Evolutionary conservation across 164 flowering plant species (phyloP).

Genomic region (Houttuynia cordata): DNA sequence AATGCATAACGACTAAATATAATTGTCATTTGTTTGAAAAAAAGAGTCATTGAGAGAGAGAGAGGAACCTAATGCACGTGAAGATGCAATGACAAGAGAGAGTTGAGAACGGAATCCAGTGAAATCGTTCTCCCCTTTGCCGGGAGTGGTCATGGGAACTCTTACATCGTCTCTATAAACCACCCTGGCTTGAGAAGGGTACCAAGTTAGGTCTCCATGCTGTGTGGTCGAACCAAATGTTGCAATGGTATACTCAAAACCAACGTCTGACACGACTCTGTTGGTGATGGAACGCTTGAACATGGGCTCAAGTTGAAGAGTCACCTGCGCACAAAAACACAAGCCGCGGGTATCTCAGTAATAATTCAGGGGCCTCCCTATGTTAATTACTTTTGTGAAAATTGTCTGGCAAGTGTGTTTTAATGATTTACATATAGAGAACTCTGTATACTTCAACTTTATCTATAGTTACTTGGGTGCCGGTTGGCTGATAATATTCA

Average conservation of each 20-base stretch:
- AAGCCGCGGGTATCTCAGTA: too few relatives aligned
- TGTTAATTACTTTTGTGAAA: too few relatives aligned
- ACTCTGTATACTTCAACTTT: too few relatives aligned
- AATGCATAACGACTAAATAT: neutral
- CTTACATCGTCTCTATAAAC: constrained; percentile 5
- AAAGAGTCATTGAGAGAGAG: neutral
- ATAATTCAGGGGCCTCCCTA: too few relatives aligned
- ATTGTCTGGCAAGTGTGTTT: too few relatives aligned
- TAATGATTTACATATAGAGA: too few relatives aligned
- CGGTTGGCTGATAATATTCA: too few relatives aligned
- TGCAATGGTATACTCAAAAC: constrained; percentile 2
- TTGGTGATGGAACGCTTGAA: constrained; percentile 8
- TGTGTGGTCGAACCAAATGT: constrained; percentile 6
- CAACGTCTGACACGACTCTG: neutral
- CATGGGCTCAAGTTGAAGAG: constrained; percentile 10
- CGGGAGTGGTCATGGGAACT: constrained; percentile 1
- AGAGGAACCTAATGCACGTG: constrained; percentile 1
- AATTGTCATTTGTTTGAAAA: neutral
- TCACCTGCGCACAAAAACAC: neutral
- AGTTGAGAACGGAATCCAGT: constrained; percentile 4
- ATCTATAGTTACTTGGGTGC: too few relatives aligned
- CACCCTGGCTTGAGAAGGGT: constrained; percentile 4
- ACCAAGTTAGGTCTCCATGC: constrained; percentile 5
- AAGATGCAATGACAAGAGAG: neutral
- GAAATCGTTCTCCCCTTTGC: constrained; percentile 3